These are phyloP conservation scores for Vitis hybrid DNA, from an alignment of 177 flowering plant species.

Conservation along the genomic window DNA sequence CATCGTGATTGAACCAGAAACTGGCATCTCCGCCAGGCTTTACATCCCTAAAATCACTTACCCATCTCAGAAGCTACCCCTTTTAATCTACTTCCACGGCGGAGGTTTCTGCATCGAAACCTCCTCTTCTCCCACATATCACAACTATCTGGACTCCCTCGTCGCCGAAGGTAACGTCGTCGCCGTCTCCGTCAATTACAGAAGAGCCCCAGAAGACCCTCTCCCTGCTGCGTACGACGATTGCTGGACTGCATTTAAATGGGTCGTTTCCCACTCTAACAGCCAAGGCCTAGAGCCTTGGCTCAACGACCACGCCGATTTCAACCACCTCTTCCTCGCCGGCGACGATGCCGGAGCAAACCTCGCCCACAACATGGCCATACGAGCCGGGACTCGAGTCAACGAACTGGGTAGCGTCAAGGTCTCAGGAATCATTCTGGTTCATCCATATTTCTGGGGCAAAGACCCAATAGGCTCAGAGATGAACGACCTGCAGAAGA, in stretches of 20 bases:
- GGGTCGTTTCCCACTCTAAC: conserved; percentile 38
- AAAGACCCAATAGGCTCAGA: conserved; percentile 25
- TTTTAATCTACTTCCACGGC: conserved; percentile 18
- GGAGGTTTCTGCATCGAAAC: conserved; percentile 10
- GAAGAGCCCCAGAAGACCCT: conserved; percentile 38
- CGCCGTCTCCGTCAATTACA: conserved; percentile 40
- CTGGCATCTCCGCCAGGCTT: conserved; percentile 9
- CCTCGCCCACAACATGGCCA: conserved; percentile 36
- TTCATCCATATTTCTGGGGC: conserved; percentile 48
- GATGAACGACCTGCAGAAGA: neutral
- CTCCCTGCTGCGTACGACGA: conserved; percentile 44
- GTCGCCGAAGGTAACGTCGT: conserved; percentile 24
- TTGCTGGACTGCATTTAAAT: conserved; percentile 43
- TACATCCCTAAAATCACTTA: conserved; percentile 12
- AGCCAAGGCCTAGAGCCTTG: conserved; percentile 28
- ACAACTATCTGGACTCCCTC: conserved; percentile 24
- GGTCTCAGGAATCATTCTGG: conserved; percentile 24
- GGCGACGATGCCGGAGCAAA: conserved; percentile 57
- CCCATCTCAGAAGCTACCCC: conserved; percentile 2
- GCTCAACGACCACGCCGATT: conserved; percentile 33
- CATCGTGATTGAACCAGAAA: neutral
- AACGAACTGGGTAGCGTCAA: conserved; percentile 5
- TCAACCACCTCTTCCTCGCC: conserved; percentile 27
- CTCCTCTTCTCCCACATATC: conserved; percentile 16
- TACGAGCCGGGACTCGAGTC: conserved; percentile 11